These are phyloP conservation scores for Podila clonocystis DNA, from an alignment of 192 early-diverging fungal species.

Conservation along the genomic window DNA sequence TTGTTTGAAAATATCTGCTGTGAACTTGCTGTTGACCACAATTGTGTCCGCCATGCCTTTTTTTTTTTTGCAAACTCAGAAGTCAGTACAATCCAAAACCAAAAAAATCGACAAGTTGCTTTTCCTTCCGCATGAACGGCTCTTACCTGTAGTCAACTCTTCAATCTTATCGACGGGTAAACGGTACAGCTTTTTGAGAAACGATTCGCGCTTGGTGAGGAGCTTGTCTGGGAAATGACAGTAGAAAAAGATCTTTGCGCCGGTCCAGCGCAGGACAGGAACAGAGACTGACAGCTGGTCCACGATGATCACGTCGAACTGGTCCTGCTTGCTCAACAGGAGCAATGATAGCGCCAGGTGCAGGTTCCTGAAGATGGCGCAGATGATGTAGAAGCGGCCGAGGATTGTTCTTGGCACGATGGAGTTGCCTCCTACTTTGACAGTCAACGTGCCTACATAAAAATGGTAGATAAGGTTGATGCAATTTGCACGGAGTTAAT, in stretches of 20 bases:
- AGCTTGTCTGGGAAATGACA: constrained; percentile 97
- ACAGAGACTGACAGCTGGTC: constrained; percentile 91
- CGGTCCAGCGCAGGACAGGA: constrained; percentile 77
- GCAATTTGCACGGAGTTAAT: neutral
- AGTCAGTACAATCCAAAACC: neutral
- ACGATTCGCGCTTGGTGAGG: constrained; percentile 69
- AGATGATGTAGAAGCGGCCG: constrained; percentile 83
- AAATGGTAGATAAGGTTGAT: neutral
- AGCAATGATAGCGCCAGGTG: constrained; percentile 63
- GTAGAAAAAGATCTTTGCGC: constrained; percentile 88
- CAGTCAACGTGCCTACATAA: constrained; percentile 74
- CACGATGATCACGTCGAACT: constrained; percentile 82
- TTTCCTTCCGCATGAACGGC: neutral
- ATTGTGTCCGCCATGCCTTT: constrained; percentile 86
- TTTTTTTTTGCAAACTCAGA: neutral
- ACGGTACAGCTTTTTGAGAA: constrained; percentile 78
- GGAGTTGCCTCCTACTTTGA: constrained; percentile 77
- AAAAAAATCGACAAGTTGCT: neutral
- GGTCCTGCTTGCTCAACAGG: constrained; percentile 57
- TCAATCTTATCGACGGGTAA: constrained; percentile 86
- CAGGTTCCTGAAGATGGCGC: constrained; percentile 82
- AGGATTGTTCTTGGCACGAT: constrained; percentile 75
- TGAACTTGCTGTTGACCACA: constrained; percentile 95
- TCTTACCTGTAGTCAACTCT: constrained; percentile 81
- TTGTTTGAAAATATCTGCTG: constrained; percentile 72